Percentiles rank a stretch among this genome's conserved stretches.
These are phyloP conservation scores for Calcarisporium arbuscula DNA, from an alignment of 2,329 filamentous ascomycete species.

Conservation along the genomic window DNA sequence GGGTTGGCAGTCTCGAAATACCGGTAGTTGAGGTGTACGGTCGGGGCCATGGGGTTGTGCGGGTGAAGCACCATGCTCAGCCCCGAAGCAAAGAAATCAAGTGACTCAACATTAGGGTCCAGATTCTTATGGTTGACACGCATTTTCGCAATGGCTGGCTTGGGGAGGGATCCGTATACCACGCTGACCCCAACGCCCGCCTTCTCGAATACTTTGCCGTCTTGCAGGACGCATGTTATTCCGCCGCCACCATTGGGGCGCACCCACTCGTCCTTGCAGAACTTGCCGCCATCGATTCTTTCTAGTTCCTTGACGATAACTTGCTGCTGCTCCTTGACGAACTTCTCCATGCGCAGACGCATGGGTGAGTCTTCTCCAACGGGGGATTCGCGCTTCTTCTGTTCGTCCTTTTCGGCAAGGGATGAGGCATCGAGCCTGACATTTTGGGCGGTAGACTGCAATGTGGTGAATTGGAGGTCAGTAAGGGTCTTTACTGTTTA, in stretches of 20 bases:
- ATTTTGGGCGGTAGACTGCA: slow-evolving; percentile 35
- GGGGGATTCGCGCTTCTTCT: slow-evolving; percentile 63
- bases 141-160: slow-evolving; percentile 87
- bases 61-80: slow-evolving; percentile 92
- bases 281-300: slow-evolving; percentile 74
- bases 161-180: slow-evolving; percentile 86
- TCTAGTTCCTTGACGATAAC: slow-evolving; percentile 80
- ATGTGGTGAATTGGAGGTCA: background rate
- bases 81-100: slow-evolving; percentile 94
- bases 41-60: slow-evolving; percentile 92
- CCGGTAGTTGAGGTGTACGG: slow-evolving; percentile 95
- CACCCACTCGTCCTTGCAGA: slow-evolving; percentile 80
- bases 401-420: slow-evolving; percentile 78
- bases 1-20: slow-evolving; percentile 95
- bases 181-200: slow-evolving; percentile 92
- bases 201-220: slow-evolving; percentile 96
- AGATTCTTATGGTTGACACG: slow-evolving; percentile 90
- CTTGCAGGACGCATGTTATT: slow-evolving; percentile 89
- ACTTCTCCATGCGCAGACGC: slow-evolving; percentile 94
- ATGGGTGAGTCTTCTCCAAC: slow-evolving; percentile 79
- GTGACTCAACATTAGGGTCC: slow-evolving; percentile 66
- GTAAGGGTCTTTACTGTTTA: too few species aligned
- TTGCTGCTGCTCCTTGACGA: slow-evolving; percentile 89
- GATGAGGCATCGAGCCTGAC: slow-evolving; percentile 55
- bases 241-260: slow-evolving; percentile 86